Evolutionary conservation across 805 yeast genomes (phyloP).

Genomic region (Candida broadrunensis): DNA sequence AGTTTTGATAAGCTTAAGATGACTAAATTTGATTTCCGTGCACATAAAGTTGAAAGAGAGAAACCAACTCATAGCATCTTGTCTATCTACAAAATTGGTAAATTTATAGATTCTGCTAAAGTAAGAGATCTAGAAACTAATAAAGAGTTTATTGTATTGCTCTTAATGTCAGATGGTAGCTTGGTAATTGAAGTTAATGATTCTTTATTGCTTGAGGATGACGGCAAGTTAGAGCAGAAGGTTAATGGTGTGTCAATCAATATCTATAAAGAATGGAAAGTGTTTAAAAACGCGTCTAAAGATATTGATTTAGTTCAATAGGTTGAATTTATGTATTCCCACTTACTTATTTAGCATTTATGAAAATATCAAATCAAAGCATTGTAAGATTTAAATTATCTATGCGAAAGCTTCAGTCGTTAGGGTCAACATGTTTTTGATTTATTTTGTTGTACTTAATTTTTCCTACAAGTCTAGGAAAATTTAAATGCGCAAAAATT

Average conservation of each 20-base stretch:
- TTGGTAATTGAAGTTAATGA: not conserved
- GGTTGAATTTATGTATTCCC: not conserved
- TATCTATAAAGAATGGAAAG: not conserved
- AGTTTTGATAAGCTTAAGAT: not conserved
- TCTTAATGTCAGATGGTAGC: not conserved
- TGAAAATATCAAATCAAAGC: too few relatives aligned
- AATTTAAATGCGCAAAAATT: too few relatives aligned
- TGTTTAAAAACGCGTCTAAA: not conserved
- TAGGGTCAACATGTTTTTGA: too few relatives aligned
- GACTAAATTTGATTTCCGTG: not conserved
- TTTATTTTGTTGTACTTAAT: too few relatives aligned
- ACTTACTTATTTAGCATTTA: too few relatives aligned
- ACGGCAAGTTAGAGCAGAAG: not conserved
- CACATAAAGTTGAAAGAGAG: not conserved
- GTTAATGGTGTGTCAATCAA: not conserved
- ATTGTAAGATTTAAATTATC: too few relatives aligned
- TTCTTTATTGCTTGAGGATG: not conserved
- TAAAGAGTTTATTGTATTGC: not conserved
- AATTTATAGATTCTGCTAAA: not conserved
- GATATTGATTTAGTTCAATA: not conserved
- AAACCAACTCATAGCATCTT: not conserved
- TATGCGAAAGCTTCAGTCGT: too few relatives aligned
- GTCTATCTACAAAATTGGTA: not conserved
- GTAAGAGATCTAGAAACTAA: not conserved
- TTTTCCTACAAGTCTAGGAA: too few relatives aligned